Evolutionary conservation across 805 yeast genomes (phyloP).

Genomic region (Grigorovia jiainica): DNA sequence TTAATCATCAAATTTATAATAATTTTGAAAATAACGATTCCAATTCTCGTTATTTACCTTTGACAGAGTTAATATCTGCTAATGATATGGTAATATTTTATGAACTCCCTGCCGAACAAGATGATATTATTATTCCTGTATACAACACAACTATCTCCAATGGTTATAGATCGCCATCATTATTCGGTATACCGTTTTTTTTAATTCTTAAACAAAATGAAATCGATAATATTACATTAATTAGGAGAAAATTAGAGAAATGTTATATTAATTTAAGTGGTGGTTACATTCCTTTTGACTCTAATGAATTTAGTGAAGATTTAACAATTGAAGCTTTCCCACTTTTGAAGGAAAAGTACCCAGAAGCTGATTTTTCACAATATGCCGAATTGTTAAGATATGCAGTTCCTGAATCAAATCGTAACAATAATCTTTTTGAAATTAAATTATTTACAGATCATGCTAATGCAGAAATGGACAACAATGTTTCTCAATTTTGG

Average conservation of each 20-base stretch:
- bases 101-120: slow-evolving; percentile 34
- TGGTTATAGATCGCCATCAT: slow-evolving; percentile 33
- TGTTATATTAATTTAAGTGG: slow-evolving; percentile 42
- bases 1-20: slow-evolving; percentile 56
- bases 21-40: slow-evolving; percentile 58
- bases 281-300: slow-evolving; percentile 24
- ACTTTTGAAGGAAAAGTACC: slow-evolving; percentile 17
- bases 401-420: slow-evolving; percentile 9
- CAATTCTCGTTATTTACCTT: slow-evolving; percentile 43
- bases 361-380: slow-evolving; percentile 15
- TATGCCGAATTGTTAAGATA: slow-evolving; percentile 12
- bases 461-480: neutral
- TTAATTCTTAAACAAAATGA: slow-evolving; percentile 48
- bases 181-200: slow-evolving; percentile 74
- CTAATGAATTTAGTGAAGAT: slow-evolving; percentile 3
- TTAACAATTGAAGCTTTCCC: slow-evolving; percentile 30
- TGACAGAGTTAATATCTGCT: slow-evolving; percentile 54
- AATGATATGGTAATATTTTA: slow-evolving; percentile 62
- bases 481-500: slow-evolving; percentile 12
- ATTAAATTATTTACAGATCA: slow-evolving; percentile 10
- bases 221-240: slow-evolving; percentile 43
- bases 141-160: slow-evolving; percentile 36
- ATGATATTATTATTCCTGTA: slow-evolving; percentile 53
- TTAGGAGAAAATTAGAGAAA: slow-evolving; percentile 48
- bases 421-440: slow-evolving; percentile 14